Evolutionary conservation across 305 asterid genomes (phyloP).

Genomic region (Fraxinus platypoda): DNA sequence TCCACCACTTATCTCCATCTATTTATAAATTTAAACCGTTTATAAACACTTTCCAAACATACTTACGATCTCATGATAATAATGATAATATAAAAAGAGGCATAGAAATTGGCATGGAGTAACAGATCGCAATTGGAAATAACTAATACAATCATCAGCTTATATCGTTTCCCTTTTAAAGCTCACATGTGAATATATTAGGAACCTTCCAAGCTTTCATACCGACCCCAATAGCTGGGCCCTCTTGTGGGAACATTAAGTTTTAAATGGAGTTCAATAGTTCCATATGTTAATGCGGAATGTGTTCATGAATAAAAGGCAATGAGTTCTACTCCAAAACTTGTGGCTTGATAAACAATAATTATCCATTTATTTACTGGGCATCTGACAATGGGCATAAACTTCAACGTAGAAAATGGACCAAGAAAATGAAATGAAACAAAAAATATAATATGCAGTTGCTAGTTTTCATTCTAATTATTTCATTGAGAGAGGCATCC

Average conservation of each 20-base stretch:
- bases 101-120: neutral
- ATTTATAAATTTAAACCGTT: neutral
- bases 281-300: neutral
- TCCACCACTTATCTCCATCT: neutral
- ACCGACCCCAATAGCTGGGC: neutral
- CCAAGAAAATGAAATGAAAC: neutral
- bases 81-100: neutral
- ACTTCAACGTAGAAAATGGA: neutral
- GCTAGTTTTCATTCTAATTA: neutral
- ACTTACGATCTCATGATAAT: neutral
- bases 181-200: neutral
- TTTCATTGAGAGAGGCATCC: constrained; percentile 9
- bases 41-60: neutral
- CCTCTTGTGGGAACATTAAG: neutral
- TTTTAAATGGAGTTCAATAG: neutral
- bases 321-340: neutral
- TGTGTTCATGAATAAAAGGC: neutral
- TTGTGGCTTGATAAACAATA: neutral
- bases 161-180: neutral
- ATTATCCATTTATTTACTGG: neutral
- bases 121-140: neutral
- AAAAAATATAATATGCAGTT: neutral
- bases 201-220: neutral
- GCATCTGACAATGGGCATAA: neutral
- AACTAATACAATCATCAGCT: neutral